Conservation (phyloP, 352 stramenopile genomes). For the Phytophthora agathidicida region DNA sequence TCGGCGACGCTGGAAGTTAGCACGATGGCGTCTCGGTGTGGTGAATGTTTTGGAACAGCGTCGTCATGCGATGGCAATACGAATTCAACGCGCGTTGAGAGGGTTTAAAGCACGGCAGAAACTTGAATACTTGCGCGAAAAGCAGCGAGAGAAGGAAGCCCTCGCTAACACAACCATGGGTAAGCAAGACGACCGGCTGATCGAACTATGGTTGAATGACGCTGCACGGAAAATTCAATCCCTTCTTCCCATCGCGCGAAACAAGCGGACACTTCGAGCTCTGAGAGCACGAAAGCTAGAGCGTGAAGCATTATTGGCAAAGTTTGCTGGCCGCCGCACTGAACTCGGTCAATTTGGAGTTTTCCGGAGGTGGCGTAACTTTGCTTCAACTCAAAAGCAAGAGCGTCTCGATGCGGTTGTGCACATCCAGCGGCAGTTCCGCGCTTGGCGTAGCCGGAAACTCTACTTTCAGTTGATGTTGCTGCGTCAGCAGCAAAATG, state of each 20-base stretch:
- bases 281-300: constrained; percentile 44
- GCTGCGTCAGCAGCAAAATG: constrained; percentile 38
- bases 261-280: constrained; percentile 39
- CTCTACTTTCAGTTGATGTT: constrained; percentile 45
- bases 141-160: constrained; percentile 41
- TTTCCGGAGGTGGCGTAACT: constrained; percentile 45
- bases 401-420: constrained; percentile 37
- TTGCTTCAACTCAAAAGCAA: constrained; percentile 39
- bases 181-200: constrained; percentile 46
- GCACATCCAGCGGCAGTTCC: constrained; percentile 48
- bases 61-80: constrained; percentile 30
- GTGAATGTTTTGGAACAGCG: constrained; percentile 36
- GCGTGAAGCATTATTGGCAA: constrained; percentile 39
- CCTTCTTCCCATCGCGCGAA: constrained; percentile 45
- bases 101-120: constrained; percentile 28
- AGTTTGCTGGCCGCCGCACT: constrained; percentile 41
- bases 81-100: constrained; percentile 61
- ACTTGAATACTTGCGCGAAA: constrained; percentile 26
- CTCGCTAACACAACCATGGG: constrained; percentile 46
- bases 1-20: constrained; percentile 15
- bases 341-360: constrained; percentile 30
- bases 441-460: constrained; percentile 40
- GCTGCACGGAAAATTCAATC: constrained; percentile 60
- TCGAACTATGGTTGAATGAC: constrained; percentile 43
- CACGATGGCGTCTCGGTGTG: constrained; percentile 27